Conservation (phyloP, 2,329 filamentous ascomycete genomes). For the Fusarium nematophilum region DNA sequence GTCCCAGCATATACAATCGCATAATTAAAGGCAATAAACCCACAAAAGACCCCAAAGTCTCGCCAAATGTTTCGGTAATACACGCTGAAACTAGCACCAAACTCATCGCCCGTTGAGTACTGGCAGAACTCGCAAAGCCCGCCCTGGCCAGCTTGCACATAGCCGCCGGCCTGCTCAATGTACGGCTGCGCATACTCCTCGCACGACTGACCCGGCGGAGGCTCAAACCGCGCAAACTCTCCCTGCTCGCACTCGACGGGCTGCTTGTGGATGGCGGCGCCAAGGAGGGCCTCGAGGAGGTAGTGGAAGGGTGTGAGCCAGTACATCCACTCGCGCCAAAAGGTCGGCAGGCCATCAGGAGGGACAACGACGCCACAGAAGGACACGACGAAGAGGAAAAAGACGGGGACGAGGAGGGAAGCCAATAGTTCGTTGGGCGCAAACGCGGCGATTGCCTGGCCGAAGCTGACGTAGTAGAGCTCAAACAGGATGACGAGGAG, state of each 20-base stretch:
- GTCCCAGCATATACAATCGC: slow-evolving; percentile 53
- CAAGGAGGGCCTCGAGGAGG: slow-evolving; percentile 71
- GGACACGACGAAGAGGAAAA: slow-evolving; percentile 76
- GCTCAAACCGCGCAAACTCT: slow-evolving; percentile 70
- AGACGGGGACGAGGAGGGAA: slow-evolving; percentile 73
- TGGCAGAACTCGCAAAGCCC: slow-evolving; percentile 74
- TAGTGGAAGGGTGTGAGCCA: slow-evolving; percentile 76
- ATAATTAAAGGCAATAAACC: slow-evolving; percentile 73
- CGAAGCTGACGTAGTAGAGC: slow-evolving; percentile 72
- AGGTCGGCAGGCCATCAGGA: slow-evolving; percentile 65
- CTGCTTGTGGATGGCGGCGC: slow-evolving; percentile 64
- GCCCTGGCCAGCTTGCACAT: slow-evolving; percentile 65
- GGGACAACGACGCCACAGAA: slow-evolving; percentile 80
- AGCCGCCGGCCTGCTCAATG: slow-evolving; percentile 66
- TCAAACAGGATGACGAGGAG: slow-evolving; percentile 75
- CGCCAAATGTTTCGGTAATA: slow-evolving; percentile 72
- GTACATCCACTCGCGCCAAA: slow-evolving; percentile 76
- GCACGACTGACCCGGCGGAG: slow-evolving; percentile 70
- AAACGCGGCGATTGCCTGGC: slow-evolving; percentile 75
- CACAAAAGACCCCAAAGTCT: slow-evolving; percentile 73
- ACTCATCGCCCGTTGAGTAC: slow-evolving; percentile 70
- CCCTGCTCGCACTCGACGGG: slow-evolving; percentile 64
- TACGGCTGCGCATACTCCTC: slow-evolving; percentile 67
- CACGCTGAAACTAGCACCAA: slow-evolving; percentile 69
- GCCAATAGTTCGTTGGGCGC: slow-evolving; percentile 75